phyloP scores from a whole-genome alignment of 345 rosid species.

The Raphanus sativus region DNA sequence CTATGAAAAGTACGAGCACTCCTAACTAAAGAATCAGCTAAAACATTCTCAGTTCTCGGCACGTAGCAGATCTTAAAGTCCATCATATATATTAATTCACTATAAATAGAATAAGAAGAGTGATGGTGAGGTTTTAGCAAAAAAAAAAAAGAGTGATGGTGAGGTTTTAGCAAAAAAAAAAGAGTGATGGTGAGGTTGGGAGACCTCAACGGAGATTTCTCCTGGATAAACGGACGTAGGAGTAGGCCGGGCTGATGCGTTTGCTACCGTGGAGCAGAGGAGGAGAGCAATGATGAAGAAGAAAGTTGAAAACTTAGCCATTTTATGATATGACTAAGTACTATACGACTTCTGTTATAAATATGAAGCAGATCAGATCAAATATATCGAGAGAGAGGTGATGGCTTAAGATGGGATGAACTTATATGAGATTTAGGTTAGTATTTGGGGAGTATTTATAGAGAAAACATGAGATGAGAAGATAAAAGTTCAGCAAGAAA shows the following conservation, averaged over 20 bases:
- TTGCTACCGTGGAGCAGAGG: slow-evolving; percentile 42
- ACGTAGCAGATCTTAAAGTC: no score
- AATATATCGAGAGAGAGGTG: background rate
- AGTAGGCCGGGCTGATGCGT: slow-evolving; percentile 42
- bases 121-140: background rate
- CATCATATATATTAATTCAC: background rate
- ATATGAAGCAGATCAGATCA: background rate
- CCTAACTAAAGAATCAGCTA: no score
- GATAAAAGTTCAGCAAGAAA: slow-evolving; percentile 11
- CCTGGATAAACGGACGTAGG: slow-evolving; percentile 33
- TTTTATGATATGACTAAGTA: slow-evolving; percentile 1
- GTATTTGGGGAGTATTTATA: slow-evolving; percentile 27
- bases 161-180: background rate
- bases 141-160: no score
- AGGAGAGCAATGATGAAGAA: slow-evolving; percentile 42
- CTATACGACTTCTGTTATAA: background rate
- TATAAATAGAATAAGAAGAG: background rate
- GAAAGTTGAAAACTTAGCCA: slow-evolving; percentile 39
- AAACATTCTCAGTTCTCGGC: no score
- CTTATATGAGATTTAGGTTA: slow-evolving; percentile 5
- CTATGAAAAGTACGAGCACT: no score
- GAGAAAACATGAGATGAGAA: slow-evolving; percentile 16
- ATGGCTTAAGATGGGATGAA: background rate
- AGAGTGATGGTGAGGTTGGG: slow-evolving; percentile 1
- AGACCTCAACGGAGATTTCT: slow-evolving; percentile 41